Percentiles rank a stretch among this genome's conserved stretches.
Conservation (phyloP, 805 yeast species). For the Wickerhamiella spandovensis region DNA sequence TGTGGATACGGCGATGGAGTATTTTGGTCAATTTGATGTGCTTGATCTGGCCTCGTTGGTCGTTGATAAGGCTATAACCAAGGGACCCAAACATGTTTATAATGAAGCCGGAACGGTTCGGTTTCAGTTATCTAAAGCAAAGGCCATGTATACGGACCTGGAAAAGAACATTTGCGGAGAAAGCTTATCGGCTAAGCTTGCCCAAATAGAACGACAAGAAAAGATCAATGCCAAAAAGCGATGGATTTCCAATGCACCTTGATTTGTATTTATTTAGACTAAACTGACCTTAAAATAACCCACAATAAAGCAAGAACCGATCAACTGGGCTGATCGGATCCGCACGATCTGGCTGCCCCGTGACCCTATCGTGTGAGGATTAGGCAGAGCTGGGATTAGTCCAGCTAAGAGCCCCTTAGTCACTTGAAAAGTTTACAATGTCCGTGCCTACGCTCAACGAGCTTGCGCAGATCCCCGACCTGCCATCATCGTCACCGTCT, state of each 20-base stretch:
- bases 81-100: slow-evolving; percentile 19
- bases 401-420: background rate
- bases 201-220: slow-evolving; percentile 11
- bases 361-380: background rate
- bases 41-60: slow-evolving; percentile 15
- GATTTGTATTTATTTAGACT: background rate
- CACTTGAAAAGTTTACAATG: slow-evolving; percentile 1
- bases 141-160: slow-evolving; percentile 10
- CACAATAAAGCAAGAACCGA: too few species aligned
- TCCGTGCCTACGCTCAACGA: slow-evolving; percentile 5
- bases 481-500: slow-evolving; percentile 14
- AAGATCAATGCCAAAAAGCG: slow-evolving; percentile 12
- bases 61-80: slow-evolving; percentile 11
- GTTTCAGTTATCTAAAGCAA: slow-evolving; percentile 15
- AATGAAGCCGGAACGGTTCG: slow-evolving; percentile 20
- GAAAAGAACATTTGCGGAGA: slow-evolving; percentile 12
- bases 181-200: slow-evolving; percentile 4
- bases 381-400: background rate
- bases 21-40: slow-evolving; percentile 14
- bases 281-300: too few species aligned
- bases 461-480: slow-evolving; percentile 12
- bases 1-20: slow-evolving; percentile 16
- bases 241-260: slow-evolving; percentile 3
- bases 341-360: too few species aligned
- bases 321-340: too few species aligned